phyloP scores from a whole-genome alignment of 805 yeast genomes.

The Sugiyamaella mastotermitis region DNA sequence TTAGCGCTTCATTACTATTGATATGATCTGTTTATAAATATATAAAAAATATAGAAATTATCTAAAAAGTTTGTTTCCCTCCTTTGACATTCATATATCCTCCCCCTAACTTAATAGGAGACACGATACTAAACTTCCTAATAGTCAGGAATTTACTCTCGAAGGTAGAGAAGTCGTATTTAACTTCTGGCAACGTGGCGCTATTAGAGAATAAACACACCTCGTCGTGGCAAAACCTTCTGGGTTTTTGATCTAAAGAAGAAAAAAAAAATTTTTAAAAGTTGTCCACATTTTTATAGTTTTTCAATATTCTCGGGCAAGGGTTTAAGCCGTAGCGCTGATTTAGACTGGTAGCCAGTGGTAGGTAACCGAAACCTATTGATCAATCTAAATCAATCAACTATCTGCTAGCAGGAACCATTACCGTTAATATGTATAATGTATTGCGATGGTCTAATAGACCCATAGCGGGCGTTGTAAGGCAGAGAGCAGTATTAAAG shows the following conservation, averaged over 20 bases:
- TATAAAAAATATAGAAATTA: neutral
- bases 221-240: constrained; percentile 34
- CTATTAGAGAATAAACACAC: constrained; percentile 22
- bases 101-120: constrained; percentile 24
- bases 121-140: constrained; percentile 32
- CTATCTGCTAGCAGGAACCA: too few relatives aligned
- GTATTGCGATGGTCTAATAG: too few relatives aligned
- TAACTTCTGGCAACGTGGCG: constrained; percentile 32
- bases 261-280: constrained; percentile 11
- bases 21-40: too few relatives aligned
- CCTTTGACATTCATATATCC: constrained; percentile 30
- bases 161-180: constrained; percentile 24
- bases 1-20: too few relatives aligned
- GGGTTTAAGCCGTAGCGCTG: too few relatives aligned
- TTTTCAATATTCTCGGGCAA: too few relatives aligned
- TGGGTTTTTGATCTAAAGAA: constrained; percentile 32
- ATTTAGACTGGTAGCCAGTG: too few relatives aligned
- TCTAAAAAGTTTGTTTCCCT: constrained; percentile 26
- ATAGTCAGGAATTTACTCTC: constrained; percentile 28
- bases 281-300: constrained; percentile 5
- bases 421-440: too few relatives aligned
- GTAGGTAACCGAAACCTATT: too few relatives aligned
- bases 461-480: too few relatives aligned
- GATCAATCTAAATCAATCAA: too few relatives aligned
- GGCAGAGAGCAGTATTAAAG: too few relatives aligned